Percentiles rank a stretch among this genome's conserved stretches.
phyloP scores from a whole-genome alignment of 345 rosid species.

The Theobroma cacao region DNA sequence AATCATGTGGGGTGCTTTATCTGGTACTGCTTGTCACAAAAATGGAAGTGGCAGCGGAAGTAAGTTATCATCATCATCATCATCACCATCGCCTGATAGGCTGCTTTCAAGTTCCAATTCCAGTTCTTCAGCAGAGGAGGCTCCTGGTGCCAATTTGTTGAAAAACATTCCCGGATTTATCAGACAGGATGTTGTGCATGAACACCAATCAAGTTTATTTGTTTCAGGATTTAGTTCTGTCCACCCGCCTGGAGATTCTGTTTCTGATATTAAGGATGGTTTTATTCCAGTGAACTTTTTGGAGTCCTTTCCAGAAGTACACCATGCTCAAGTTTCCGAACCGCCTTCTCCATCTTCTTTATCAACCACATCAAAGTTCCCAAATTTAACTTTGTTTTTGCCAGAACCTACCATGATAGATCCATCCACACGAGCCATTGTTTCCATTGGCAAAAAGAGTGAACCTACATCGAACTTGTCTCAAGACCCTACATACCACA shows the following conservation, averaged over 20 bases:
- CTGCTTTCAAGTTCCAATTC: conserved; percentile 27
- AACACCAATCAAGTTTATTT: conserved; percentile 13
- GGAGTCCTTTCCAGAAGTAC: conserved; percentile 36
- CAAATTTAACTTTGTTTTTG: conserved; percentile 56
- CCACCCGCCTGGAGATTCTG: conserved; percentile 7
- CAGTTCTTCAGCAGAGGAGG: conserved; percentile 31
- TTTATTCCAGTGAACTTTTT: conserved; percentile 40
- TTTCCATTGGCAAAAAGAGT: conserved; percentile 16
- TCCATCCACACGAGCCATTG: conserved; percentile 25
- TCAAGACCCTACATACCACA: conserved; percentile 19
- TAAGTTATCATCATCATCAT: conserved; percentile 10
- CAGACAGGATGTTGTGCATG: conserved; percentile 22
- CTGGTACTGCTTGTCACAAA: not conserved
- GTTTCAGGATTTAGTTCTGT: conserved; percentile 27
- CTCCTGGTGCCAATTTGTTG: conserved; percentile 17
- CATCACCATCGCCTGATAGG: conserved; percentile 22
- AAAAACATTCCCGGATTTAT: conserved; percentile 28
- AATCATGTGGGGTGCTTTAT: conserved; percentile 29
- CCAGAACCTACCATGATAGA: conserved; percentile 40
- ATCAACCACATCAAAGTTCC: conserved; percentile 39
- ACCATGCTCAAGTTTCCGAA: conserved; percentile 24
- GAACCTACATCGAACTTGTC: conserved; percentile 11
- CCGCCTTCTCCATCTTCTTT: conserved; percentile 25
- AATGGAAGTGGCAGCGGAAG: conserved; percentile 25
- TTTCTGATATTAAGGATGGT: conserved; percentile 24